phyloP scores from a whole-genome alignment of 2,329 filamentous ascomycete species.

The Didymella sp. region DNA sequence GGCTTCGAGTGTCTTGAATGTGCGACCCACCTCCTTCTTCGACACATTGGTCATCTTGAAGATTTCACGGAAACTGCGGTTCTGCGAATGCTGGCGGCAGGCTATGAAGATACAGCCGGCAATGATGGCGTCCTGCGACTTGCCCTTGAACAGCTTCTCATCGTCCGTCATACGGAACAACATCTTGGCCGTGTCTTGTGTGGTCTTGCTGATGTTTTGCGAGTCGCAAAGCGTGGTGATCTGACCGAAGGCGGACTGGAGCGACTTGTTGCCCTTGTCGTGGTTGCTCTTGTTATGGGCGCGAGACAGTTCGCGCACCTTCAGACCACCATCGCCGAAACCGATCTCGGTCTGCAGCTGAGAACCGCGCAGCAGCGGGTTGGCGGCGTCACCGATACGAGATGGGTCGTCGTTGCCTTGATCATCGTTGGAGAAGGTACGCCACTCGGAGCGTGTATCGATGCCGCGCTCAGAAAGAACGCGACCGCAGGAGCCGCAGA shows the following conservation, averaged over 20 bases:
- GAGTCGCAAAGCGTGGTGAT: constrained; percentile 84
- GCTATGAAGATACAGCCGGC: constrained; percentile 98
- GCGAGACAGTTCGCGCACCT: constrained; percentile 77
- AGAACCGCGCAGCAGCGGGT: constrained; percentile 86
- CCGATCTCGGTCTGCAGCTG: constrained; percentile 89
- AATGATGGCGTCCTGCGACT: constrained; percentile 90
- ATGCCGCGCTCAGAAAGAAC: constrained; percentile 91
- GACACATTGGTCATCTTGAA: constrained; percentile 90
- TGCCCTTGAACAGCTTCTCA: constrained; percentile 91
- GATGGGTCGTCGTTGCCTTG: constrained; percentile 95
- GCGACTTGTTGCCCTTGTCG: constrained; percentile 82
- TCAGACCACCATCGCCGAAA: constrained; percentile 75
- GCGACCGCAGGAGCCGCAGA: constrained; percentile 89
- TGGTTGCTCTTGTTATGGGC: constrained; percentile 81
- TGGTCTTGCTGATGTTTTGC: constrained; percentile 71
- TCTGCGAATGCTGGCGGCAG: constrained; percentile 85
- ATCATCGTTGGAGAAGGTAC: constrained; percentile 98
- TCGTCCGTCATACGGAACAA: constrained; percentile 96
- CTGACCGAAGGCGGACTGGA: constrained; percentile 84
- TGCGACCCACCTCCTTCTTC: constrained; percentile 96
- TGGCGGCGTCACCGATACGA: constrained; percentile 93
- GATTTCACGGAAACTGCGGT: constrained; percentile 93
- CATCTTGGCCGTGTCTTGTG: constrained; percentile 89
- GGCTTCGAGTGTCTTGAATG: constrained; percentile 89
- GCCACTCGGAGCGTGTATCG: constrained; percentile 96